Conservation (phyloP, 179 eudicot species). For the Silene noctiflora region DNA sequence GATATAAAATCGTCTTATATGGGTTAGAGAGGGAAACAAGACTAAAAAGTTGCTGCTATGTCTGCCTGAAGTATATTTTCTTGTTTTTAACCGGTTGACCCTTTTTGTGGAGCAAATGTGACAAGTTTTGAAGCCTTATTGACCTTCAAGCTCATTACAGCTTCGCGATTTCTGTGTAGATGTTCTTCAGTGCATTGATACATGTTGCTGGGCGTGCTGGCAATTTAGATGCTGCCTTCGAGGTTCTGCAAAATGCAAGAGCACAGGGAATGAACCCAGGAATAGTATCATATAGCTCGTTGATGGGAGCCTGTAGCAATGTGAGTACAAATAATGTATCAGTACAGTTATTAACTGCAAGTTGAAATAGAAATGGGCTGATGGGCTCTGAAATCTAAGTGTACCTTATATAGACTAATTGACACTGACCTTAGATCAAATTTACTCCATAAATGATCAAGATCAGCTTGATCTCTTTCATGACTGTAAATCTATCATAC, state of each 20-base stretch:
- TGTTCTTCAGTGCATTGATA: conserved; percentile 89
- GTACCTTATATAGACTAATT: neutral
- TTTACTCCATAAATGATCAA: conserved; percentile 5
- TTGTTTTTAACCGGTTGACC: neutral
- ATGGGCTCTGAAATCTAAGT: conserved; percentile 6
- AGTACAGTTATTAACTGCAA: neutral
- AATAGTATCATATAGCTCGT: conserved; percentile 73
- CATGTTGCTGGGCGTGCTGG: conserved; percentile 97
- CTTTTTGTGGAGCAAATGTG: neutral
- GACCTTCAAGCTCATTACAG: conserved; percentile 10
- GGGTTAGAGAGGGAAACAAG: neutral
- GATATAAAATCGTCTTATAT: neutral
- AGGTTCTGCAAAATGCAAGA: conserved; percentile 63
- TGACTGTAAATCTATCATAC: neutral
- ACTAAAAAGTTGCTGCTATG: neutral
- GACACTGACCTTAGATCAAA: neutral
- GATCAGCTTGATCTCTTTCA: neutral
- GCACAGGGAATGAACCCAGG: conserved; percentile 60
- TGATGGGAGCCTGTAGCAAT: conserved; percentile 99
- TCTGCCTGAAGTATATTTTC: conserved; percentile 6
- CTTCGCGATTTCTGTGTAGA: conserved; percentile 50
- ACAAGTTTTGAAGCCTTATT: conserved; percentile 6
- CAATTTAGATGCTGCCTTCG: conserved; percentile 80
- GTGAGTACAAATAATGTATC: conserved; percentile 39
- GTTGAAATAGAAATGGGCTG: neutral